Percentiles rank a stretch among this genome's conserved stretches.
These are phyloP conservation scores for Apiotrichum sp. DNA, from an alignment of 1,284 basidiomycete genomes.

Conservation along the genomic window DNA sequence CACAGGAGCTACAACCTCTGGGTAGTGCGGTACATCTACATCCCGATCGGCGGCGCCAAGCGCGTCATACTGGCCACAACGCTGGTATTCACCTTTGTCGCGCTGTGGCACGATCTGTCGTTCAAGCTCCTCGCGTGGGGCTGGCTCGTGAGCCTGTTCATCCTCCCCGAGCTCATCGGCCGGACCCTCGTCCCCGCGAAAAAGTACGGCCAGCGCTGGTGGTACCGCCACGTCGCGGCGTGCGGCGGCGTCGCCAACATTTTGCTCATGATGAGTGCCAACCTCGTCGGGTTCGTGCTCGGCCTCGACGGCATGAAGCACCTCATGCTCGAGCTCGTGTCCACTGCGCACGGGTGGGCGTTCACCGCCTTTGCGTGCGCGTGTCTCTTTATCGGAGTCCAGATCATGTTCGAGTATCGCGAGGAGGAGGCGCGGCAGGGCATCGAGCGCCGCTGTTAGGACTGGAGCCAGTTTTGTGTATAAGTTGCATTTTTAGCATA, in stretches of 20 bases:
- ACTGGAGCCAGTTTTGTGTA: neutral
- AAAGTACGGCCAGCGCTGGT: conserved; percentile 61
- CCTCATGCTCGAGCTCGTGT: conserved; percentile 62
- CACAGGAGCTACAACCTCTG: conserved; percentile 95
- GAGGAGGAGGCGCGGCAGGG: conserved; percentile 43
- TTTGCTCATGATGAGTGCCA: conserved; percentile 85
- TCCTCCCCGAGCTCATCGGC: conserved; percentile 76
- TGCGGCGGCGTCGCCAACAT: conserved; percentile 79
- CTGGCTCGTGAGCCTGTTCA: conserved; percentile 88
- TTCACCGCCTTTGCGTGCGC: conserved; percentile 62
- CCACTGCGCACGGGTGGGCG: conserved; percentile 52
- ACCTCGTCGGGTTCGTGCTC: conserved; percentile 91
- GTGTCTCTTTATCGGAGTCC: conserved; percentile 74
- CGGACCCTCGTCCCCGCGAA: conserved; percentile 57
- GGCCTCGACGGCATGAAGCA: conserved; percentile 76
- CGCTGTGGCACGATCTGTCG: conserved; percentile 93
- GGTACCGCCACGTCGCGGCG: conserved; percentile 85
- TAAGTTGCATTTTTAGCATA: neutral
- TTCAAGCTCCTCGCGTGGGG: conserved; percentile 90
- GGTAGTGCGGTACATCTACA: conserved; percentile 92
- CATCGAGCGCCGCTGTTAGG: conserved; percentile 39
- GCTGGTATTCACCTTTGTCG: conserved; percentile 95
- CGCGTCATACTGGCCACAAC: conserved; percentile 62
- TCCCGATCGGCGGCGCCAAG: conserved; percentile 76
- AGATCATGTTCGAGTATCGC: conserved; percentile 93